phyloP scores from a whole-genome alignment of 306 rosid genomes.

The Castanospermum australe region DNA sequence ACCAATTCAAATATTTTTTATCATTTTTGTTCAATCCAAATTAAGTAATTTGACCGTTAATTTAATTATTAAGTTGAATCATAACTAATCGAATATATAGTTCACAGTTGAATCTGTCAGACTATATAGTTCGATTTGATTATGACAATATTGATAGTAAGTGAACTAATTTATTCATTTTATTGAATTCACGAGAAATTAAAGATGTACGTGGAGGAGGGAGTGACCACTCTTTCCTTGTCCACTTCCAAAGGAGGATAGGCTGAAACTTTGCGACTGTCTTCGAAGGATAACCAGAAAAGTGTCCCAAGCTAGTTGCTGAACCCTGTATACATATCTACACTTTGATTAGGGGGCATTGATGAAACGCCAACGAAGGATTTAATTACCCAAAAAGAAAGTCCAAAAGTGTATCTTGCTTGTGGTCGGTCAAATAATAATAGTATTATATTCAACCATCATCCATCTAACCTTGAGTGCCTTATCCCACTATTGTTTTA shows the following conservation, averaged over 20 bases:
- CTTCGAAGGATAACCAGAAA: conserved; percentile 32
- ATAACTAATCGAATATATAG: too few species aligned
- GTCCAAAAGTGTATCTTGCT: conserved; percentile 19
- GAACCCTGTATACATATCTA: background rate
- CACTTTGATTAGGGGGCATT: conserved; percentile 15
- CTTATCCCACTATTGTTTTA: conserved; percentile 7
- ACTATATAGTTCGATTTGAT: too few species aligned
- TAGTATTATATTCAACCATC: background rate
- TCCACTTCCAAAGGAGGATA: conserved; percentile 22
- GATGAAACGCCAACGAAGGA: conserved; percentile 28
- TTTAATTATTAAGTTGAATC: too few species aligned
- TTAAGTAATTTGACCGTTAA: too few species aligned
- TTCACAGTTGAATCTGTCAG: too few species aligned
- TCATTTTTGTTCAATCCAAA: too few species aligned
- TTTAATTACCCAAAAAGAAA: conserved; percentile 29
- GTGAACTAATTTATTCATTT: too few species aligned
- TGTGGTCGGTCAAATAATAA: conserved; percentile 46
- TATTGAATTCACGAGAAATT: background rate
- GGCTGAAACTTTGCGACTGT: background rate
- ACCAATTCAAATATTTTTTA: too few species aligned
- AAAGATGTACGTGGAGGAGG: background rate
- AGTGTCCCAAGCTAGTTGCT: background rate
- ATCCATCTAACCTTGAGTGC: background rate
- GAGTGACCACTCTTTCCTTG: conserved; percentile 41
- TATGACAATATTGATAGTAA: too few species aligned